Percentiles rank a stretch among this genome's conserved stretches.
phyloP scores from a whole-genome alignment of 2,329 filamentous ascomycete species.

The Monilinia fructicola region DNA sequence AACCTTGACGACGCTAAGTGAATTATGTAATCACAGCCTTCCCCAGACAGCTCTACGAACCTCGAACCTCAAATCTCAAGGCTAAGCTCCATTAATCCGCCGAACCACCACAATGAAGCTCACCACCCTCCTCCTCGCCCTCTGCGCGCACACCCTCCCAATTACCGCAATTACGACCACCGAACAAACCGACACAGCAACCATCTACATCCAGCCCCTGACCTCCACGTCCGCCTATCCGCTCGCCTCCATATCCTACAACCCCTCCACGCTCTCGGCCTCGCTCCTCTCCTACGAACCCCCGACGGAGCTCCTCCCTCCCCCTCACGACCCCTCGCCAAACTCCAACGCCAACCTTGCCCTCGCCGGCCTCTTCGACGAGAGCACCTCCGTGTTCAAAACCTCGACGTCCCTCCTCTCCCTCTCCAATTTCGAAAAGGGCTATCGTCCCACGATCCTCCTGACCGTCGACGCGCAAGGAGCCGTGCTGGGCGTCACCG shows the following conservation, averaged over 20 bases:
- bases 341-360: slow-evolving; percentile 43
- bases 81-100: slow-evolving; percentile 7
- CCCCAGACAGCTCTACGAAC: slow-evolving; percentile 25
- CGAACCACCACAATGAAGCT: slow-evolving; percentile 37
- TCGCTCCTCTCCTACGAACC: slow-evolving; percentile 56
- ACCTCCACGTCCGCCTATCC: slow-evolving; percentile 42
- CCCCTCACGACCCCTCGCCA: slow-evolving; percentile 17
- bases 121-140: slow-evolving; percentile 46
- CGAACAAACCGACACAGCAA: slow-evolving; percentile 42
- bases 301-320: slow-evolving; percentile 50
- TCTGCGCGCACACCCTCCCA: slow-evolving; percentile 42
- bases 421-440: slow-evolving; percentile 59
- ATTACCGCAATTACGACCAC: slow-evolving; percentile 42
- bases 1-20: slow-evolving; percentile 5
- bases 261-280: slow-evolving; percentile 47
- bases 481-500: slow-evolving; percentile 50
- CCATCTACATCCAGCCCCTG: slow-evolving; percentile 39
- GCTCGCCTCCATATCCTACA: slow-evolving; percentile 60
- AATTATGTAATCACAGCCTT: slow-evolving; percentile 19
- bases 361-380: slow-evolving; percentile 59
- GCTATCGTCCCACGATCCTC: slow-evolving; percentile 57
- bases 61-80: slow-evolving; percentile 13
- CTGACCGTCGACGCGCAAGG: slow-evolving; percentile 51
- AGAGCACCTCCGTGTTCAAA: slow-evolving; percentile 48
- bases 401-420: slow-evolving; percentile 57